Conservation (phyloP, 2,329 filamentous ascomycete species). For the Colletotrichum magnum region DNA sequence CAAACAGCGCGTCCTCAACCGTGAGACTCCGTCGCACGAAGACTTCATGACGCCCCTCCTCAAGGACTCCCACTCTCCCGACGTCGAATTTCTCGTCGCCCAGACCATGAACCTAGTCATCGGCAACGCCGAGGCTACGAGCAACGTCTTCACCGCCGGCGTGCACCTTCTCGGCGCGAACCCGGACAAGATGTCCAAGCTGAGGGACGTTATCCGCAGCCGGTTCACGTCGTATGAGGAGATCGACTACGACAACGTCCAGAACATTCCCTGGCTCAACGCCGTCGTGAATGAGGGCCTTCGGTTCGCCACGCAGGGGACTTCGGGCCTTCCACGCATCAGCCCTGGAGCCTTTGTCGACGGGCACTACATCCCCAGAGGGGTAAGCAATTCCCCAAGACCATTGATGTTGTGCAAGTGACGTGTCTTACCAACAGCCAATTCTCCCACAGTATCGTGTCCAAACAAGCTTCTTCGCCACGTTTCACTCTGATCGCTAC, state of each 20-base stretch:
- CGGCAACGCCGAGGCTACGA: conserved; percentile 13
- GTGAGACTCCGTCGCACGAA: neutral
- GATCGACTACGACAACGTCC: conserved; percentile 35
- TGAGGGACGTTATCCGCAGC: conserved; percentile 41
- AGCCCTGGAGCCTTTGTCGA: too few species aligned
- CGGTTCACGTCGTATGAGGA: conserved; percentile 41
- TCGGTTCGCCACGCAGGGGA: too few species aligned
- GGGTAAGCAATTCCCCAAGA: too few species aligned
- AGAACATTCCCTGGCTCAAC: too few species aligned
- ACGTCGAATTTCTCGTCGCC: conserved; percentile 14
- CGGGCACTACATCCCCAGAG: too few species aligned
- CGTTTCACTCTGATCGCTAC: too few species aligned
- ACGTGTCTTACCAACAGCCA: too few species aligned
- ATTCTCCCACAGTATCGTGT: too few species aligned
- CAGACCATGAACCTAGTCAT: conserved; percentile 18
- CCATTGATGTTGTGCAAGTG: too few species aligned
- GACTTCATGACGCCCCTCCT: neutral
- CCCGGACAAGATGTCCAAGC: conserved; percentile 6
- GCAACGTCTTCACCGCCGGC: conserved; percentile 33
- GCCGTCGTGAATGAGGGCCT: too few species aligned
- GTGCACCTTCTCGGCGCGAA: conserved; percentile 7
- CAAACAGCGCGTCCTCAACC: neutral
- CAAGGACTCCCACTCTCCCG: neutral
- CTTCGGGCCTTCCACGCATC: too few species aligned
- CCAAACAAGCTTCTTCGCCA: too few species aligned